phyloP scores from a whole-genome alignment of 306 rosid genomes.

The Quillaja saponaria region DNA sequence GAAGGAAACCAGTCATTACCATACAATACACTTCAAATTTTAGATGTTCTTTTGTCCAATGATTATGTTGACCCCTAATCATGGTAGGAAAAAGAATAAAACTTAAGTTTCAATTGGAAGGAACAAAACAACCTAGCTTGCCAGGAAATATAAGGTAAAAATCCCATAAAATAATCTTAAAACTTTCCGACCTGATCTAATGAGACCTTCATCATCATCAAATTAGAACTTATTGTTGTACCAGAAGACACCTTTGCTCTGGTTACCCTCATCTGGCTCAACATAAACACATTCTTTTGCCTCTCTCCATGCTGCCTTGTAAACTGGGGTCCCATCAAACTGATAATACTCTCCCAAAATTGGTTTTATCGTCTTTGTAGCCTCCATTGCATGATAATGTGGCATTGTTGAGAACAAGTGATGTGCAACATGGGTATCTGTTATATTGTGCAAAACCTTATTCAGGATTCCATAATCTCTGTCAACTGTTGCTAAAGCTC shows the following conservation, averaged over 20 bases:
- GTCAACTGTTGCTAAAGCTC: conserved; percentile 90
- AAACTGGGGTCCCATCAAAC: conserved; percentile 60
- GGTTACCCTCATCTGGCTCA: conserved; percentile 58
- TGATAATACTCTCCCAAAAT: conserved; percentile 75
- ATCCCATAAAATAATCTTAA: neutral
- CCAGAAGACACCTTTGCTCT: conserved; percentile 69
- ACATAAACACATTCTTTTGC: conserved; percentile 75
- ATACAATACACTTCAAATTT: too few relatives aligned
- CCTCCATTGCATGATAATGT: conserved; percentile 84
- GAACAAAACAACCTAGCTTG: conserved; percentile 11
- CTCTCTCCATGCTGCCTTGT: conserved; percentile 75
- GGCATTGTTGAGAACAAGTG: conserved; percentile 94
- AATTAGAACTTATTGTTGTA: conserved; percentile 60
- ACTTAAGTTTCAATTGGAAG: conserved; percentile 1
- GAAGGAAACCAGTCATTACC: too few relatives aligned
- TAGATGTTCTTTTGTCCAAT: too few relatives aligned
- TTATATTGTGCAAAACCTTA: conserved; percentile 92
- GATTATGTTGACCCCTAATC: too few relatives aligned
- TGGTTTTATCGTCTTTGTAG: conserved; percentile 75
- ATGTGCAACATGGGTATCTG: conserved; percentile 96
- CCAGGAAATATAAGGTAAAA: conserved; percentile 16
- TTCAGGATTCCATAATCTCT: conserved; percentile 86
- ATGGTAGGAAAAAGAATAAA: too few relatives aligned
- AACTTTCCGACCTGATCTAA: conserved; percentile 10
- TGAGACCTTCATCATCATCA: too few relatives aligned